Evolutionary conservation across 129 eudicot species (phyloP).

Genomic region (Helichrysum umbraculigerum): DNA sequence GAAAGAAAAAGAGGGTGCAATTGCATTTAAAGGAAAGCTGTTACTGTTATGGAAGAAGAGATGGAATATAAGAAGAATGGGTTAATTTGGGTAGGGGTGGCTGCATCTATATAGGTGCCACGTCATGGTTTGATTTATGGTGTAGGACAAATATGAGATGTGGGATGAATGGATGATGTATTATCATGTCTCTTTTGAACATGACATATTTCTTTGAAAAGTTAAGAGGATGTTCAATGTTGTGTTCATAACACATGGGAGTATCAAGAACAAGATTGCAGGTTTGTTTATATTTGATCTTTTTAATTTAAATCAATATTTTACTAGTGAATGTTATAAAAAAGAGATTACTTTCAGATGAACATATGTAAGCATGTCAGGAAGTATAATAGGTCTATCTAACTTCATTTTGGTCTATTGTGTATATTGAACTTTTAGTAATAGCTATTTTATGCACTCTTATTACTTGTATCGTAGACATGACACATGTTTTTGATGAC

Average conservation of each 20-base stretch:
- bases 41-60: constrained; percentile 18
- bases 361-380: too few relatives aligned
- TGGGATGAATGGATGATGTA: background rate
- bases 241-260: background rate
- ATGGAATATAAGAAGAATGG: background rate
- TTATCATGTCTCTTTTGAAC: constrained; percentile 18
- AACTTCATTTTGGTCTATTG: too few relatives aligned
- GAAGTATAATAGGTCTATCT: too few relatives aligned
- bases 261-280: too few relatives aligned
- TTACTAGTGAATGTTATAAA: too few relatives aligned
- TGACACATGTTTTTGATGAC: too few relatives aligned
- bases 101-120: background rate
- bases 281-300: too few relatives aligned
- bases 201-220: constrained; percentile 22
- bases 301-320: too few relatives aligned
- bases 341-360: too few relatives aligned
- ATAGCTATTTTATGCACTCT: too few relatives aligned
- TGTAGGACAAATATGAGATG: constrained; percentile 8
- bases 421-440: too few relatives aligned
- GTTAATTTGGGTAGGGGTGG: background rate
- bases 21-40: constrained; percentile 38
- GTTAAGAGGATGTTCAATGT: background rate
- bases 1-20: constrained; percentile 17
- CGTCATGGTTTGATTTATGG: constrained; percentile 14
- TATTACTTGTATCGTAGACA: too few relatives aligned